These are phyloP conservation scores for Gloeostereum incarnatum DNA, from an alignment of 768 basidiomycete genomes.

Conservation along the genomic window DNA sequence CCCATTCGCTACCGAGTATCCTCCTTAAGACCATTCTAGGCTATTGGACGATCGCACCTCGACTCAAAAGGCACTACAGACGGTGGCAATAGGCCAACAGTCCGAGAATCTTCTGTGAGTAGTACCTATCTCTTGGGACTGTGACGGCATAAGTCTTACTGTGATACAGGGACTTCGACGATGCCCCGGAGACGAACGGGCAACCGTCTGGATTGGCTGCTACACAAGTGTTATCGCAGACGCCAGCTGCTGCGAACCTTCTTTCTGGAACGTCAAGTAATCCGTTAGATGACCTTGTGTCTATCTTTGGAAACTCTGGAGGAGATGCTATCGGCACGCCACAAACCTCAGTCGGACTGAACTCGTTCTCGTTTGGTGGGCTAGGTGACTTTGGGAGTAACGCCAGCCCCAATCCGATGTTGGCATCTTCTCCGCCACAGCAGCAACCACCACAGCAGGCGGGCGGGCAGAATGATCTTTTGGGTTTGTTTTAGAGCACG, in stretches of 20 bases:
- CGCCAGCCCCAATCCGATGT: conserved; percentile 15
- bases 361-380: conserved; percentile 14
- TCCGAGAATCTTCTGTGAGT: conserved; percentile 82
- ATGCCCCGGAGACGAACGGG: conserved; percentile 46
- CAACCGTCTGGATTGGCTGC: conserved; percentile 74
- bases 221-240: conserved; percentile 60
- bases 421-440: conserved; percentile 11
- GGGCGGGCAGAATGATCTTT: conserved; percentile 31
- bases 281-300: conserved; percentile 88
- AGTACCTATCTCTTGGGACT: neutral
- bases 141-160: neutral
- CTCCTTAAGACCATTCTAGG: conserved; percentile 17
- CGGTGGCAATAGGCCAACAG: conserved; percentile 85
- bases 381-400: conserved; percentile 17
- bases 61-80: conserved; percentile 80
- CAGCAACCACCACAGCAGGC: conserved; percentile 18
- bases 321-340: conserved; percentile 14
- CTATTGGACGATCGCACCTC: conserved; percentile 63
- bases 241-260: conserved; percentile 66
- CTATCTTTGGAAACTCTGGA: conserved; percentile 57
- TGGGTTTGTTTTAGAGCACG: conserved; percentile 43
- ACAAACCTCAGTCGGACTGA: conserved; percentile 7
- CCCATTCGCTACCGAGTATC: neutral
- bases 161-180: conserved; percentile 67
- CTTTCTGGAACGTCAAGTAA: conserved; percentile 77